Evolutionary conservation across 805 yeast species (phyloP).

Genomic region (Hanseniaspora mollemarum): DNA sequence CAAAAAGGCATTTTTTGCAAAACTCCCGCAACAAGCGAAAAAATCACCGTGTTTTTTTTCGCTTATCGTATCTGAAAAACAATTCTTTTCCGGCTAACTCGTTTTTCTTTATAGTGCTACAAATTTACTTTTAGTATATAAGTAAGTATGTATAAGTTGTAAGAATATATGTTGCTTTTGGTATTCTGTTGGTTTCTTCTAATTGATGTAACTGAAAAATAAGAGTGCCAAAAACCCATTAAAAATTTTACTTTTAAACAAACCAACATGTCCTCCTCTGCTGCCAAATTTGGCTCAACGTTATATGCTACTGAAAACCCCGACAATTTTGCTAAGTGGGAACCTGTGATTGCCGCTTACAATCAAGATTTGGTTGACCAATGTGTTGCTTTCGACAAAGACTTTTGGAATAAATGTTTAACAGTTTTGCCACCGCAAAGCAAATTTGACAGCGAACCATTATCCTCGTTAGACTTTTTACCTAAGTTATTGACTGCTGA

Average conservation of each 20-base stretch:
- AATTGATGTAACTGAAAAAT: not conserved
- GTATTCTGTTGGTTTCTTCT: no score
- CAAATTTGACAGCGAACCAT: slow-evolving; percentile 22
- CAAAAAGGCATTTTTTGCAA: not conserved
- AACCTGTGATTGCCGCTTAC: slow-evolving; percentile 22
- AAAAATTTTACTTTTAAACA: no score
- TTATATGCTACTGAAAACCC: slow-evolving; percentile 17
- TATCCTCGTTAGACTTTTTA: slow-evolving; percentile 20
- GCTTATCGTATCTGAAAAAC: no score
- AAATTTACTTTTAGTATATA: no score
- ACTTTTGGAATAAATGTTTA: slow-evolving; percentile 20
- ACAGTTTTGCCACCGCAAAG: slow-evolving; percentile 20
- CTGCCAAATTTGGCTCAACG: slow-evolving; percentile 10
- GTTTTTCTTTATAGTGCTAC: no score
- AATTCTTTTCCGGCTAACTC: no score
- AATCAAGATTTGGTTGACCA: slow-evolving; percentile 21
- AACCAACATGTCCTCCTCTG: not conserved
- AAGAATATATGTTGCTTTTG: no score
- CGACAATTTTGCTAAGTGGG: slow-evolving; percentile 15
- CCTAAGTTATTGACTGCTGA: slow-evolving; percentile 22
- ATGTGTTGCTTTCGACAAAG: slow-evolving; percentile 21
- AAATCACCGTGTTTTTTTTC: not conserved
- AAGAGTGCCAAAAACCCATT: not conserved
- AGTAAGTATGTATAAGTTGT: no score
- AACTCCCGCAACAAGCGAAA: not conserved